phyloP scores from a whole-genome alignment of 2,329 filamentous ascomycete genomes.

The Curvularia sp. region DNA sequence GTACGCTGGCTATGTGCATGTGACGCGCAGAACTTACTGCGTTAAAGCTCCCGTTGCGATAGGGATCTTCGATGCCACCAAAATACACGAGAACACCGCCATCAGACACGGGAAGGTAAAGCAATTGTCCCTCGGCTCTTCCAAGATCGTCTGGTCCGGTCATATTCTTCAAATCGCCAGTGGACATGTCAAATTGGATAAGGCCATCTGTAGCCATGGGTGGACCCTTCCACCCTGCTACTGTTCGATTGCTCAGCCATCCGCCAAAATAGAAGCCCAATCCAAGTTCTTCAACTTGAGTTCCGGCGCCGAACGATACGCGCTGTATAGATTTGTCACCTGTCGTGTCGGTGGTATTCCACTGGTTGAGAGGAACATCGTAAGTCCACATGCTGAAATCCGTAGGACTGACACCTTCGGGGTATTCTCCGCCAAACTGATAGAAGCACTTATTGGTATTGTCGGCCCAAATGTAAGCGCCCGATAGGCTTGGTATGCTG shows the following conservation, averaged over 20 bases:
- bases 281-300: constrained; percentile 61
- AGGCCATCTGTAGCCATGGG: constrained; percentile 60
- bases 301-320: constrained; percentile 65
- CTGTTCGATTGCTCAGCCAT: constrained; percentile 64
- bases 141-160: constrained; percentile 61
- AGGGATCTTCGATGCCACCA: constrained; percentile 62
- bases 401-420: constrained; percentile 48
- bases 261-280: constrained; percentile 69
- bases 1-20: constrained; percentile 5
- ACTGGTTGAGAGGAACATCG: constrained; percentile 63
- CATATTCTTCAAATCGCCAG: constrained; percentile 60
- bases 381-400: constrained; percentile 63
- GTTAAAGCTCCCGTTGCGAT: constrained; percentile 56
- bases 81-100: constrained; percentile 67
- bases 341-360: constrained; percentile 58
- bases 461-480: constrained; percentile 65
- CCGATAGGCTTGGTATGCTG: constrained; percentile 60
- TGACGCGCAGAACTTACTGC: constrained; percentile 29
- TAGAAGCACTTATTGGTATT: constrained; percentile 69
- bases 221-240: constrained; percentile 59
- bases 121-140: constrained; percentile 66
- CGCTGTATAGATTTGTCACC: constrained; percentile 51
- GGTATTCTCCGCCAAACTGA: constrained; percentile 66
- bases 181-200: constrained; percentile 64
- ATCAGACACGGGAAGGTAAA: constrained; percentile 67